These are phyloP conservation scores for Omphalea diandra DNA, from an alignment of 441 rosid species.

Conservation along the genomic window DNA sequence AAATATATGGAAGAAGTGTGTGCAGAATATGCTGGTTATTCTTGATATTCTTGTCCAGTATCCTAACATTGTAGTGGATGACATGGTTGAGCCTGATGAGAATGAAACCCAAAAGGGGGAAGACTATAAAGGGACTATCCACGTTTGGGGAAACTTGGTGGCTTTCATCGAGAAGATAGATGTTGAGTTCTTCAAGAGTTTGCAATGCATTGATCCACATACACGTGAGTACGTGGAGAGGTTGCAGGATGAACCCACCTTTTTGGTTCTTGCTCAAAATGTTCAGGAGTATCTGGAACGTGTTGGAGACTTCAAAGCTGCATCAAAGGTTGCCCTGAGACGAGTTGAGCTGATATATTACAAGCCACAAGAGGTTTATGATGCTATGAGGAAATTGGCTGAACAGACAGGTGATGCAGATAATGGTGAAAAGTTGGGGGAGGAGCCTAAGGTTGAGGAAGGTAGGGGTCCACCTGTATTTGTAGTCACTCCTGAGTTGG, in stretches of 20 bases:
- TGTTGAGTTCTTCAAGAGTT: conserved; percentile 71
- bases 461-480: conserved; percentile 51
- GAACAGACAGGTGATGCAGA: conserved; percentile 50
- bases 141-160: conserved; percentile 78
- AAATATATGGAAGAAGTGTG: conserved; percentile 74
- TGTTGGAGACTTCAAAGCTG: conserved; percentile 51
- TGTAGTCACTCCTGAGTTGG: conserved; percentile 57
- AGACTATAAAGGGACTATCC: conserved; percentile 49
- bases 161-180: conserved; percentile 75
- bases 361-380: conserved; percentile 76
- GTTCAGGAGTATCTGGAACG: conserved; percentile 64
- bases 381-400: conserved; percentile 73
- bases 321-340: conserved; percentile 62
- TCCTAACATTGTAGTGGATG: conserved; percentile 59
- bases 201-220: conserved; percentile 80
- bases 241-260: conserved; percentile 65
- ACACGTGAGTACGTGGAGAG: conserved; percentile 74
- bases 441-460: conserved; percentile 41
- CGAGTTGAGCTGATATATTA: conserved; percentile 69
- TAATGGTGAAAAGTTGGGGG: conserved; percentile 38
- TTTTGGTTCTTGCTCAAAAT: conserved; percentile 64
- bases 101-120: conserved; percentile 61
- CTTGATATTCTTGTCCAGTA: conserved; percentile 64
- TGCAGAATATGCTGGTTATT: conserved; percentile 57
- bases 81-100: conserved; percentile 64